Conservation (phyloP, 2,329 filamentous ascomycete species). For the Pseudogymnoascus sp. region DNA sequence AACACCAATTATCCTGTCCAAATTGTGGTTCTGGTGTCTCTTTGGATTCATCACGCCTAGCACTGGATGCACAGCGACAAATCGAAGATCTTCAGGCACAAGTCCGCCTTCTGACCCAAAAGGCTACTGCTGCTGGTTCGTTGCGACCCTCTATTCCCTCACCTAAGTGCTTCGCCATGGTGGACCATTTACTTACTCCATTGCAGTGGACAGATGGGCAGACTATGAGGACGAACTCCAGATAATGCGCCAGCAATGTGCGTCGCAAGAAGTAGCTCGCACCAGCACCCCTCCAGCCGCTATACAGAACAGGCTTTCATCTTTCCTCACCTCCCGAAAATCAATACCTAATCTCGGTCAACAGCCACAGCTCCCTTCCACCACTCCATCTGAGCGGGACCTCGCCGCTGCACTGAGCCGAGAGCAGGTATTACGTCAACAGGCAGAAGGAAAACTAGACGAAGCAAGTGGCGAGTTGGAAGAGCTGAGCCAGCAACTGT, state of each 20-base stretch:
- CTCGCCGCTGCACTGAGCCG: constrained; percentile 55
- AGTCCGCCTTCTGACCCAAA: constrained; percentile 60
- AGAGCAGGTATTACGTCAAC: constrained; percentile 57
- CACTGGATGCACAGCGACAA: constrained; percentile 41
- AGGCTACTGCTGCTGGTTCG: constrained; percentile 54
- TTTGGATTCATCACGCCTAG: constrained; percentile 1
- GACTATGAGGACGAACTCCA: constrained; percentile 75
- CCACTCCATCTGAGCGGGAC: constrained; percentile 30
- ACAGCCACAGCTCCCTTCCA: constrained; percentile 13
- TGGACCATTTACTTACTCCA: constrained; percentile 9
- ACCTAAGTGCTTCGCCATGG: background rate
- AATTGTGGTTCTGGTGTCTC: constrained; percentile 25
- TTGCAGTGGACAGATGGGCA: constrained; percentile 55
- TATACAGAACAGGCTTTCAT: constrained; percentile 29
- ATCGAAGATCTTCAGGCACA: constrained; percentile 64
- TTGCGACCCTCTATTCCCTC: constrained; percentile 10
- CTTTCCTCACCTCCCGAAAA: constrained; percentile 42
- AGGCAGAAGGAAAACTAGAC: constrained; percentile 59
- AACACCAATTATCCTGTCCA: constrained; percentile 19
- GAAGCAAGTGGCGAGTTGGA: constrained; percentile 66
- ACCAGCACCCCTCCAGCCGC: constrained; percentile 25
- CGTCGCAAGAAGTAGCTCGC: constrained; percentile 34
- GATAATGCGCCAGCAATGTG: constrained; percentile 37
- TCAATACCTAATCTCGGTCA: constrained; percentile 32
- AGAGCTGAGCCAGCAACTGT: constrained; percentile 65